Base-by-base conservation (phyloP, 495 filamentous ascomycete species). In the Ramalina intermedia region DNA sequence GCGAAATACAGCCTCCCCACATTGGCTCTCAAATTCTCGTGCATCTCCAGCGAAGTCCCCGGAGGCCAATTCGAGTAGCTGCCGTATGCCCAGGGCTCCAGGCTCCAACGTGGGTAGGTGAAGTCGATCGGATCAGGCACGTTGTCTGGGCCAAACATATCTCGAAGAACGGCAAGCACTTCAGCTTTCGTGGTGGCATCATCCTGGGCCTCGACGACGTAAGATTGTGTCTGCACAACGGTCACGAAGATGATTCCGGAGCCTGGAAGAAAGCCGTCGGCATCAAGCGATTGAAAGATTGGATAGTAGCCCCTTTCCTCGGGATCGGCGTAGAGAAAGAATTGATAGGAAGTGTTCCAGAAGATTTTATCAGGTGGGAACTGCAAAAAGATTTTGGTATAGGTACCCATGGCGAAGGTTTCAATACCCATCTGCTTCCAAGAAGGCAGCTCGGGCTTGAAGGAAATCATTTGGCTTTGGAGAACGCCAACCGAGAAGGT, bases 371-470 rank as follows among this genome's bases (percentile, higher is more conserved):
- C 70, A n/a, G 58, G 53, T 33, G 60, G 60, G 61, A 86, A 88
- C 48, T 83, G 81, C 12, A 85, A 61, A 68, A 87, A 87, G 53
- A 87, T 79, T 57, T 86, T 87, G 48, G 80, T 87, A 66, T 86
- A 88, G 1, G 79, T 86, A 21, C 76, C 81, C 75, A 88, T 84
- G 50, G 71, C 69, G 61, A 84, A 84, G 39, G 72, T 75, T 6
- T 75, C 70, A 53, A 85, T 80, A 7, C 76, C 76, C 20, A 70
- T 70, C 11, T 70, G 66, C 55, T 88, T 87, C 82, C 81, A 85
- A 9, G 63, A 59, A 1, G 83, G 83, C 0, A 86, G 67, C 3
- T 62, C 56, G 0, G 84, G 83, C 11, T 61, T 55, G 59, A 87
- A 88, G 0, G 58, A 61, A 3, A 87, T 73, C 1, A 68, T 67